Evolutionary conservation across 345 rosid species (phyloP).

Genomic region (Brassica carinata): DNA sequence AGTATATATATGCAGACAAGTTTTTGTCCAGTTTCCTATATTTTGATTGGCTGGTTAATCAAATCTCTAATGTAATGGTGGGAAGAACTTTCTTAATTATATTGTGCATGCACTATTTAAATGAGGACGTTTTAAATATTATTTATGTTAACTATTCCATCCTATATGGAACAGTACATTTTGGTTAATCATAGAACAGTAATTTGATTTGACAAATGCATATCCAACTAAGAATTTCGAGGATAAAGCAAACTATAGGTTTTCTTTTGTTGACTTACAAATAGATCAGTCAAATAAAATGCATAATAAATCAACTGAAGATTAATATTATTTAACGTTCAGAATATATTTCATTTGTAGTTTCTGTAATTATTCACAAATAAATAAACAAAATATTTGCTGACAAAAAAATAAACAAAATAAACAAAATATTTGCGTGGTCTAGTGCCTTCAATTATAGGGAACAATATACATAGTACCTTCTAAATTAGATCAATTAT

Average conservation of each 20-base stretch:
- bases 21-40: neutral
- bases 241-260: slow-evolving; percentile 1
- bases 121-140: neutral
- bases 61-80: neutral
- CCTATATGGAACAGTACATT: neutral
- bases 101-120: neutral
- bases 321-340: neutral
- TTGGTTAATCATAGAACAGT: neutral
- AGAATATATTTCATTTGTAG: neutral
- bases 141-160: neutral
- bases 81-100: neutral
- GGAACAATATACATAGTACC: too few relatives aligned
- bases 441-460: too few relatives aligned
- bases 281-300: slow-evolving; percentile 1
- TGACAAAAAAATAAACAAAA: too few relatives aligned
- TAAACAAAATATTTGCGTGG: too few relatives aligned
- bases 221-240: neutral
- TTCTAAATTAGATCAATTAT: neutral
- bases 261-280: neutral
- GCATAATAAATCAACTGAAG: neutral
- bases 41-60: neutral
- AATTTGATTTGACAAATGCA: slow-evolving; percentile 1
- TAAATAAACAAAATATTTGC: neutral
- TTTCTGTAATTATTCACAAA: neutral
- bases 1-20: neutral